Evolutionary conservation across 768 basidiomycete species (phyloP), one percentile per base, ranked within the genome.

Genomic region (Lanmaoa rubissima): DNA sequence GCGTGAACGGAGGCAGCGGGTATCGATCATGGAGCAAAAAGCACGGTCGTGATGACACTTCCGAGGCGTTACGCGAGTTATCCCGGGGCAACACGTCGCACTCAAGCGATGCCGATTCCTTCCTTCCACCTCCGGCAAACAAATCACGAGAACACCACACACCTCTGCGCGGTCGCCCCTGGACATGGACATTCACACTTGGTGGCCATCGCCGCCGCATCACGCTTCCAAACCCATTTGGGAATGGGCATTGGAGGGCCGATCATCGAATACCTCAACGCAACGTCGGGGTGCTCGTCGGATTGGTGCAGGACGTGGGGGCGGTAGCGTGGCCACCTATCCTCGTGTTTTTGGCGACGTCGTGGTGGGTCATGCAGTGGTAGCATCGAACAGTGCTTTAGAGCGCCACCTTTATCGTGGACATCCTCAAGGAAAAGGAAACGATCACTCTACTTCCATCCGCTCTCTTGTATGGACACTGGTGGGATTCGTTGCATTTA

Each of bases 291-390:
- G 28, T 71, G 13, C 14, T 76, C 41, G 59, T 61, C 11, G 77
- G 73, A 16, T 69, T 67, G 24, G 9, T 63, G 17, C 53, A 53
- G 36, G 76, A 78, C 38, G 63, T 73, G 16, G 51, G 65, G n/a
- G 63, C 52, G 10, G 71, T 75, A 14, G 75, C 73, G 35, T 78
- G 76, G 76, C 66, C 64, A 55, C 72, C 76, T 12, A 46, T 76
- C 3, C 39, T 64, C 28, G 45, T 70, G 39, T 73, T 76, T 57
- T 61, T 68, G 24, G 64, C 53, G 32, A 62, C 66, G 26, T 70
- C 70, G n/a, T 75, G 69, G 66, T 75, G 73, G 73, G 63, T 68
- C 26, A 61, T 66, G 63, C 61, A 53, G 31, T 65, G 62, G 59
- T 73, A 65, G 49, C 17, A 14, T 51, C 12, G 26, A 16, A 34